Base-by-base conservation (phyloP, 2,329 filamentous ascomycete species). In the Coniochaeta hoffmannii region DNA sequence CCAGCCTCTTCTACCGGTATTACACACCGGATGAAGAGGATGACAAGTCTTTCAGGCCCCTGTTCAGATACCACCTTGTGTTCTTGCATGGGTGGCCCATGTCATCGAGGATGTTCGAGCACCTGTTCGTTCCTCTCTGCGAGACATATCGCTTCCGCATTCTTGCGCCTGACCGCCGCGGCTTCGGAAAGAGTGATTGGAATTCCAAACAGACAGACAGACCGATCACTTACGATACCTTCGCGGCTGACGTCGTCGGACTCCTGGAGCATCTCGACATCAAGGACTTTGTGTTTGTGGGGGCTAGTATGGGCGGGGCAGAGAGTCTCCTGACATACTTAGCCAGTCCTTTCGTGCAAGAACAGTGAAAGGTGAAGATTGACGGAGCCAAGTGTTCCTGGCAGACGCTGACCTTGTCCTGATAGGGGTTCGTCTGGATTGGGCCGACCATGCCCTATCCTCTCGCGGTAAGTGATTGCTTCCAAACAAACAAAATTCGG, bases 81-180 rank as follows among this genome's bases (percentile, higher is more conserved):
- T 59, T 62, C 56, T 53, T 62, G 36, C 60, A 63, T 36, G 60
- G 60, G 44, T 62, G 60, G 60, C 60, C 60, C 44, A 60, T 62
- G 59, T 60, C 57, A 9, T 62, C 60, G 30, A 54, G 57, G 53
- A 62, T 62, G 60, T 62, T 55, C 52, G 60, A 62, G 57, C 59
- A 59, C 53, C 54, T 62, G 4, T 54, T 62, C 53, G 52, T 58
- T 4, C 56, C 60, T 4, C 60, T 62, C 12, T 57, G 59, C 50
- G 57, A 59, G 49, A 52, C 60, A 15, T 54, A 60, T 54, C 56
- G 56, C 15, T 58, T 51, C 36, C 54, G 38, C 44, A 50, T 59
- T 56, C 54, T 61, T n/a, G 57, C 57, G 19, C 59, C 59, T 2
- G 59, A 61, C 56, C 56, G 59, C 35, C 57, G 59, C 28, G 59